A percentile compares a stretch with the other conserved stretches of the same genome.
Evolutionary conservation across 768 basidiomycete genomes (phyloP).

Genomic region (Suillus paluster): DNA sequence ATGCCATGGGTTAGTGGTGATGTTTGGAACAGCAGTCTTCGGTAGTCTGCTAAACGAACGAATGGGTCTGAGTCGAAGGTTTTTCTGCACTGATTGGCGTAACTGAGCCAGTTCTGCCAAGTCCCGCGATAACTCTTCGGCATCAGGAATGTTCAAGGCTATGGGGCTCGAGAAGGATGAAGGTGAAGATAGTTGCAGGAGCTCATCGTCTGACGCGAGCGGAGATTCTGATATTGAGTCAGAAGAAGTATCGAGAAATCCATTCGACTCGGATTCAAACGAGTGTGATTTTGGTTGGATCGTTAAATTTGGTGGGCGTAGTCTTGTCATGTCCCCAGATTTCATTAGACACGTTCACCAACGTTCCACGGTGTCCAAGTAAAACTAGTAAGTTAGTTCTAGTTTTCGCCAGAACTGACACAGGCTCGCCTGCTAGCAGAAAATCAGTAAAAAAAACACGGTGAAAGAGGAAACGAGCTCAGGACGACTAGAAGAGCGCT

Average conservation of each 20-base stretch:
- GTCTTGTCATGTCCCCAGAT: constrained; percentile 36
- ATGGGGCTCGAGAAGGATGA: constrained; percentile 22
- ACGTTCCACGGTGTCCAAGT: neutral
- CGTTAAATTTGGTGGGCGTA: constrained; percentile 57
- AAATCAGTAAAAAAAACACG: constrained; percentile 3
- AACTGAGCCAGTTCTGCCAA: constrained; percentile 70
- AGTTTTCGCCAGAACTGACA: neutral
- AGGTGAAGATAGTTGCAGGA: constrained; percentile 33
- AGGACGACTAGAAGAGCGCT: constrained; percentile 4
- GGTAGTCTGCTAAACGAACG: constrained; percentile 59
- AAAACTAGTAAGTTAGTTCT: neutral
- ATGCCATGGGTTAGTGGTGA: neutral
- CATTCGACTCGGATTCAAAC: constrained; percentile 42
- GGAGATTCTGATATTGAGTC: constrained; percentile 7
- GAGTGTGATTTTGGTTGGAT: constrained; percentile 36
- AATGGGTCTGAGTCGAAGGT: constrained; percentile 79
- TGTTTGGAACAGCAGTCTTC: constrained; percentile 39
- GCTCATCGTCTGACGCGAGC: constrained; percentile 31
- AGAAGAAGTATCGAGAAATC: constrained; percentile 36
- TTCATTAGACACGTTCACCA: neutral
- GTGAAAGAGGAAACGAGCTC: neutral
- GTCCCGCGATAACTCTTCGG: constrained; percentile 70
- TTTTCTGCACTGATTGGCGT: constrained; percentile 73
- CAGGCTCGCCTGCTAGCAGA: neutral
- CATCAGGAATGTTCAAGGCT: constrained; percentile 24